Conservation (phyloP, 1,139 yeast species). For the Lodderomyces theae region DNA sequence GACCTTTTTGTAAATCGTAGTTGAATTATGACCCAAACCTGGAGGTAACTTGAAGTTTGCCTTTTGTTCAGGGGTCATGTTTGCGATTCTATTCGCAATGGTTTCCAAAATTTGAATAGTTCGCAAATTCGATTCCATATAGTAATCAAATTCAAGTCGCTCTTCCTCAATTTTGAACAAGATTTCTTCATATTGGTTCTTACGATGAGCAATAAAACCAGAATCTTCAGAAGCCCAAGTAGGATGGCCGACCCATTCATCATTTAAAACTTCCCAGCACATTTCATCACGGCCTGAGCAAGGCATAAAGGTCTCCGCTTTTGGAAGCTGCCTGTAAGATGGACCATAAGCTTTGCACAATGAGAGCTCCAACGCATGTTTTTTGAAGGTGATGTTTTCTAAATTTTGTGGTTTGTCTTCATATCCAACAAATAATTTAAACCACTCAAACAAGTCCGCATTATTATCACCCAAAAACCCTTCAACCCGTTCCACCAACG, state of each 20-base stretch:
- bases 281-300: constrained; percentile 98
- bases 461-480: constrained; percentile 76
- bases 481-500: constrained; percentile 80
- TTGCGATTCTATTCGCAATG: constrained; percentile 89
- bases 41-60: constrained; percentile 83
- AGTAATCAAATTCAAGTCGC: constrained; percentile 93
- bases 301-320: constrained; percentile 94
- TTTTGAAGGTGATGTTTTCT: constrained; percentile 84
- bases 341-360: constrained; percentile 91
- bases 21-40: constrained; percentile 88
- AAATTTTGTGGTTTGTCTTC: constrained; percentile 75
- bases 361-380: constrained; percentile 84
- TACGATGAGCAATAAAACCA: constrained; percentile 95
- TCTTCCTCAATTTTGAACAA: constrained; percentile 95
- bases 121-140: constrained; percentile 91
- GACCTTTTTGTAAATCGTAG: constrained; percentile 89
- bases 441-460: constrained; percentile 83
- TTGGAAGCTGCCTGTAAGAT: constrained; percentile 88
- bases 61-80: constrained; percentile 89
- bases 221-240: constrained; percentile 99
- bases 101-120: constrained; percentile 95
- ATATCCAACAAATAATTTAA: constrained; percentile 86
- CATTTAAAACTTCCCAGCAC: constrained; percentile 98
- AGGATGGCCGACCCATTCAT: constrained; percentile 99
- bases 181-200: constrained; percentile 95